phyloP scores from a whole-genome alignment of 768 basidiomycete genomes.

The Leccinum disarticulatum region DNA sequence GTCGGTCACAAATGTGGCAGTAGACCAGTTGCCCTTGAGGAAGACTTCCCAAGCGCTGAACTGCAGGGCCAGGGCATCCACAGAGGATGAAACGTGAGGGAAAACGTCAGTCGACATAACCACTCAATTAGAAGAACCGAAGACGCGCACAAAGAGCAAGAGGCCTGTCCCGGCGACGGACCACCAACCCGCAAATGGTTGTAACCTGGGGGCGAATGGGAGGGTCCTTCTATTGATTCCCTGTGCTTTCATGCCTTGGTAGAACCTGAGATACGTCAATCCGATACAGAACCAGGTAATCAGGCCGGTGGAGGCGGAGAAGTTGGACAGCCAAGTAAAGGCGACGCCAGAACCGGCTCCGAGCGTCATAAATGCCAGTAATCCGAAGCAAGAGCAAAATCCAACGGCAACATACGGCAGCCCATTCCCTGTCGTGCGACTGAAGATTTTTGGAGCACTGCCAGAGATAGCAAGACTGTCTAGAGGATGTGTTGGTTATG shows the following conservation, averaged over 20 bases:
- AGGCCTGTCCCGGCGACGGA: slow-evolving; percentile 26
- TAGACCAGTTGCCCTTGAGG: slow-evolving; percentile 37
- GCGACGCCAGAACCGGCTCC: slow-evolving; percentile 35
- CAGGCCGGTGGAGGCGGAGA: slow-evolving; percentile 41
- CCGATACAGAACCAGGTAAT: slow-evolving; percentile 46
- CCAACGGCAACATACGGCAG: slow-evolving; percentile 45
- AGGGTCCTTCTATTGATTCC: slow-evolving; percentile 47
- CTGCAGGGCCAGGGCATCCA: slow-evolving; percentile 14
- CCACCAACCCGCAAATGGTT: slow-evolving; percentile 44
- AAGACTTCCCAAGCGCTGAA: slow-evolving; percentile 45
- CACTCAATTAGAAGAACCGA: neutral
- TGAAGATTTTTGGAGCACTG: slow-evolving; percentile 54
- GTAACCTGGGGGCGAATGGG: slow-evolving; percentile 43
- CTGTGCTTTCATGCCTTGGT: slow-evolving; percentile 47
- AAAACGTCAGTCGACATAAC: neutral
- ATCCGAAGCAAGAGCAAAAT: slow-evolving; percentile 31
- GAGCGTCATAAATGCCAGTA: slow-evolving; percentile 43
- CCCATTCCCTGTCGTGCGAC: slow-evolving; percentile 37
- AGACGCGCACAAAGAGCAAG: slow-evolving; percentile 36
- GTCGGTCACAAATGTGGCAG: slow-evolving; percentile 42
- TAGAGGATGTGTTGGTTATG: slow-evolving; percentile 25
- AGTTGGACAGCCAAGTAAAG: slow-evolving; percentile 43
- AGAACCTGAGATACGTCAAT: slow-evolving; percentile 47
- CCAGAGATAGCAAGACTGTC: slow-evolving; percentile 52
- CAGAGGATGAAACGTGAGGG: neutral